Conservation (phyloP, 2,329 filamentous ascomycete genomes). For the Stachybotrys chartarum region DNA sequence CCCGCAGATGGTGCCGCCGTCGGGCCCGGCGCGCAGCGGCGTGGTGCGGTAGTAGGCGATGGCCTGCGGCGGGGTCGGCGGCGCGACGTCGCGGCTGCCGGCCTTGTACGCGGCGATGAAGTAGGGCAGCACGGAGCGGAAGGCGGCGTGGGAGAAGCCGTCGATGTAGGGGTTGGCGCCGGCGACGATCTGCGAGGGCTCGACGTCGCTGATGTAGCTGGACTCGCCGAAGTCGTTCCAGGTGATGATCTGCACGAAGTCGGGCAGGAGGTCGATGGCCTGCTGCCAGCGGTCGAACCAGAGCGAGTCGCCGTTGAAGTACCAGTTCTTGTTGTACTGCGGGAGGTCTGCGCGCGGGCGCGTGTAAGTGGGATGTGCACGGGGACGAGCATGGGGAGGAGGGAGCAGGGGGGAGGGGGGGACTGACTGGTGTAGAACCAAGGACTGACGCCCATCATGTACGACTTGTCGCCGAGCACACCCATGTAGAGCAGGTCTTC, state of each 20-base stretch:
- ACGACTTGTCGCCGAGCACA: conserved; percentile 25
- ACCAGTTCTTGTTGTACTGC: conserved; percentile 52
- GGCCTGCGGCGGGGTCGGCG: conserved; percentile 17
- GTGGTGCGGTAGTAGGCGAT: conserved; percentile 26
- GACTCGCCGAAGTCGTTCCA: conserved; percentile 51
- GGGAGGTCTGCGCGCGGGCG: conserved; percentile 31
- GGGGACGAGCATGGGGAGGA: background rate
- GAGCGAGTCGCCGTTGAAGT: conserved; percentile 53
- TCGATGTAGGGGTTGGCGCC: conserved; percentile 41
- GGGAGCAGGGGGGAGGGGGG: background rate
- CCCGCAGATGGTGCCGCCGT: conserved; percentile 24
- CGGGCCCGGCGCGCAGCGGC: conserved; percentile 13
- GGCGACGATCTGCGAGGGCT: conserved; percentile 30
- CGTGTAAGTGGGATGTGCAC: background rate
- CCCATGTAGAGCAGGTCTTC: conserved; percentile 25
- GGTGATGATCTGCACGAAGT: conserved; percentile 38
- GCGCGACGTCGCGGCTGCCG: conserved; percentile 17
- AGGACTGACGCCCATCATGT: conserved; percentile 50
- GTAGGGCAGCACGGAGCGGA: conserved; percentile 40
- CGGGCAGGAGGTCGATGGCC: conserved; percentile 39
- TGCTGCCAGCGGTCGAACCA: conserved; percentile 53
- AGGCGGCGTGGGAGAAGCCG: conserved; percentile 41
- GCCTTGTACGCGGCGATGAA: conserved; percentile 43
- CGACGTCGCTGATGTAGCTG: conserved; percentile 42
- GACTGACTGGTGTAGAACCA: conserved; percentile 49